Evolutionary conservation across 2,329 filamentous ascomycete genomes (phyloP).

Genomic region (Phialophora macrospora): DNA sequence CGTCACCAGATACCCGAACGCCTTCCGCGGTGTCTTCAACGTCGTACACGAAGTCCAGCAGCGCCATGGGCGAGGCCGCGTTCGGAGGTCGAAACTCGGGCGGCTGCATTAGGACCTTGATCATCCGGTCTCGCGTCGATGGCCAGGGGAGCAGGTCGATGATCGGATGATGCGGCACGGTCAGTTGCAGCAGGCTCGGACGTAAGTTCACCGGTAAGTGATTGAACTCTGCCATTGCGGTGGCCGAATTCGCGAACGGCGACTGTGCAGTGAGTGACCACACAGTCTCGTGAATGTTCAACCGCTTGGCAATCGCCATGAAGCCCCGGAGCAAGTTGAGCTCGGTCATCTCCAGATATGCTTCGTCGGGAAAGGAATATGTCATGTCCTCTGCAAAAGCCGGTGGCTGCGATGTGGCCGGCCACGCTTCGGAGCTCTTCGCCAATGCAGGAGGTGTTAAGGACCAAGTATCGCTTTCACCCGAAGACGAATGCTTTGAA

Average conservation of each 20-base stretch:
- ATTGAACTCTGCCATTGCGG: conserved; percentile 41
- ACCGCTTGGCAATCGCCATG: conserved; percentile 54
- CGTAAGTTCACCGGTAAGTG: conserved; percentile 56
- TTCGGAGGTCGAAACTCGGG: conserved; percentile 54
- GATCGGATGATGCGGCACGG: conserved; percentile 61
- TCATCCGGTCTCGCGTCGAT: conserved; percentile 57
- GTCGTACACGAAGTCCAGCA: conserved; percentile 62
- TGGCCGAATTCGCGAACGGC: conserved; percentile 49
- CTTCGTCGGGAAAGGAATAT: conserved; percentile 51
- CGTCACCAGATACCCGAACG: conserved; percentile 55
- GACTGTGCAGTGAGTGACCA: conserved; percentile 57
- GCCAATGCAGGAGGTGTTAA: not conserved
- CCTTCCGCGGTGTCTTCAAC: conserved; percentile 62
- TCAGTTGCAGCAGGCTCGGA: conserved; percentile 57
- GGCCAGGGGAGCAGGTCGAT: conserved; percentile 66
- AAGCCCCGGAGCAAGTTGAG: conserved; percentile 57
- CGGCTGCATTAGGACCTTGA: conserved; percentile 59
- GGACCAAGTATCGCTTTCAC: conserved; percentile 14
- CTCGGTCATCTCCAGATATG: conserved; percentile 56
- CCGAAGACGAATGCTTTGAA: conserved; percentile 16
- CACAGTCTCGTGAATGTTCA: conserved; percentile 49
- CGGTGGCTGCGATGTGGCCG: not conserved
- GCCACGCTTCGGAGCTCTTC: not conserved
- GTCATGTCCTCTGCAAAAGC: not conserved
- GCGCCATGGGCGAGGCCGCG: conserved; percentile 54